Conservation (phyloP, 345 rosid species). For the Fremontodendron californicum region DNA sequence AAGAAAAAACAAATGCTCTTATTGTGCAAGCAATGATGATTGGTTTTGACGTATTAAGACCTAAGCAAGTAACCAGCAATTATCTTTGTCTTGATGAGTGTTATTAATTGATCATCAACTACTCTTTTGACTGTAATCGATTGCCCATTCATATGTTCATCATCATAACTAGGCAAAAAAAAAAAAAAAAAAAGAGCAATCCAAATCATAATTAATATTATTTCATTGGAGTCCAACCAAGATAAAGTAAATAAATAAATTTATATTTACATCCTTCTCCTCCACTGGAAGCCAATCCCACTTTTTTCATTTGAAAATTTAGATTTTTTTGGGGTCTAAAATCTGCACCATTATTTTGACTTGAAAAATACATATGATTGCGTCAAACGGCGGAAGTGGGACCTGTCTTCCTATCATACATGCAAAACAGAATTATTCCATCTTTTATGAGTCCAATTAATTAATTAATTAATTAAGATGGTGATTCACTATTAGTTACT, state of each 20-base stretch:
- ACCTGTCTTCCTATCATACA: constrained; percentile 32
- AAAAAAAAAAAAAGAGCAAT: constrained; percentile 26
- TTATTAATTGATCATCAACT: not conserved
- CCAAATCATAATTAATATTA: not conserved
- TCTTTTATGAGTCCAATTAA: constrained; percentile 11
- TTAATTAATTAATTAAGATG: not conserved
- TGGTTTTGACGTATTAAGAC: not conserved
- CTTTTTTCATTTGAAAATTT: constrained; percentile 4
- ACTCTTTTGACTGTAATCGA: constrained; percentile 23
- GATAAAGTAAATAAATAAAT: constrained; percentile 9
- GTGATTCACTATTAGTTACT: no score
- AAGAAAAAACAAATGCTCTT: not conserved
- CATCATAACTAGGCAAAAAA: constrained; percentile 18
- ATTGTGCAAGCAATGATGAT: constrained; percentile 20
- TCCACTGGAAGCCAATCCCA: no score
- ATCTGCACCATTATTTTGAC: constrained; percentile 39
- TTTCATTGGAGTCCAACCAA: constrained; percentile 10
- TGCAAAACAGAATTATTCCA: constrained; percentile 18
- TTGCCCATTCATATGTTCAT: constrained; percentile 12
- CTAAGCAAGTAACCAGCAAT: not conserved
- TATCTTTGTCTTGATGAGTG: not conserved
- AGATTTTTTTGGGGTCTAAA: not conserved
- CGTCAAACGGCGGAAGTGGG: constrained; percentile 62
- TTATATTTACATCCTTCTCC: not conserved
- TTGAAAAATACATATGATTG: constrained; percentile 25